These are phyloP conservation scores for Fusarium sororula DNA, from an alignment of 2,329 filamentous ascomycete genomes.

Conservation along the genomic window DNA sequence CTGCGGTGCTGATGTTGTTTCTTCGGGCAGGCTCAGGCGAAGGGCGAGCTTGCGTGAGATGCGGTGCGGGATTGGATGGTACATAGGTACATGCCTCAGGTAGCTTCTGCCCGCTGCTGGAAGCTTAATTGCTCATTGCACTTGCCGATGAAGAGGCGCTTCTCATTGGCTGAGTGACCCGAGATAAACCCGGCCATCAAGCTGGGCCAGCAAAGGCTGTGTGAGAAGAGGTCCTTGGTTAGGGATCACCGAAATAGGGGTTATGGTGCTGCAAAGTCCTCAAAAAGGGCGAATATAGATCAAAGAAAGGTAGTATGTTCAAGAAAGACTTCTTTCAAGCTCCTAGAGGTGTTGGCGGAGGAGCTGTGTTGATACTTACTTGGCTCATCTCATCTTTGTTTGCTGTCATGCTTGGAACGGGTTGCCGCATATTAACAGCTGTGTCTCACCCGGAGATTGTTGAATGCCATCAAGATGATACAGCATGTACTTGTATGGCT, in stretches of 20 bases:
- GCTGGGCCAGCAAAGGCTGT: slow-evolving; percentile 36
- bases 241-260: slow-evolving; percentile 14
- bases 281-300: neutral
- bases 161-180: slow-evolving; percentile 29
- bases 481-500: neutral
- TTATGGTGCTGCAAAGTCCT: neutral
- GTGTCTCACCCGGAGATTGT: neutral
- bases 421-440: slow-evolving; percentile 27
- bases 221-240: slow-evolving; percentile 11
- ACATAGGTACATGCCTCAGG: slow-evolving; percentile 35
- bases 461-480: slow-evolving; percentile 9
- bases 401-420: slow-evolving; percentile 30
- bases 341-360: slow-evolving; percentile 14
- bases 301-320: neutral
- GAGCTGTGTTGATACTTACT: slow-evolving; percentile 35
- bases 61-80: slow-evolving; percentile 3
- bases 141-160: neutral
- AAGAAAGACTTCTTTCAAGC: slow-evolving; percentile 38
- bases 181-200: slow-evolving; percentile 40
- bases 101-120: slow-evolving; percentile 12
- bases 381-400: slow-evolving; percentile 22
- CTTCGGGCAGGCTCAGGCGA: slow-evolving; percentile 34
- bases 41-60: slow-evolving; percentile 28
- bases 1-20: slow-evolving; percentile 42
- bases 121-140: neutral